These are phyloP conservation scores for Penicillium sp. DNA, from an alignment of 2,329 filamentous ascomycete species.

Conservation along the genomic window DNA sequence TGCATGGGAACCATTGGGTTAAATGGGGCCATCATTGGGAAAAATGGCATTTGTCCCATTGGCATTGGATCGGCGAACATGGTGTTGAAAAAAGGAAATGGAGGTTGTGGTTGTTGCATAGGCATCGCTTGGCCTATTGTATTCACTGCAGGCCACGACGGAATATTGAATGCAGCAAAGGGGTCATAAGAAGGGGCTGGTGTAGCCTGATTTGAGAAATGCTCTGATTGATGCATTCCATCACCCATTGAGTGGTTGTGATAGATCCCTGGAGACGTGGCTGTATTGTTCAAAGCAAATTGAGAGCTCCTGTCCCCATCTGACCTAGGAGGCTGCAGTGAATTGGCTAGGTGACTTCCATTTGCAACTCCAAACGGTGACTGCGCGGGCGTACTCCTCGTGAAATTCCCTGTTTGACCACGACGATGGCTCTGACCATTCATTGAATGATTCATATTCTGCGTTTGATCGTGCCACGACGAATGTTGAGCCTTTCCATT, in stretches of 20 bases:
- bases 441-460: background rate
- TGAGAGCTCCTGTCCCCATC: background rate
- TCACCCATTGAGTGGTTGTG: background rate
- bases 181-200: background rate
- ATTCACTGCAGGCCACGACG: constrained; percentile 1
- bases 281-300: no score
- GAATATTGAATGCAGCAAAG: constrained; percentile 6
- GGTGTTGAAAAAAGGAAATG: constrained; percentile 9
- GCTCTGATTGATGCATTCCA: background rate
- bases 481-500: background rate
- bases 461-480: background rate
- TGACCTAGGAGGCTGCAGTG: background rate
- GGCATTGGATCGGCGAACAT: constrained; percentile 2
- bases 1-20: constrained; percentile 10
- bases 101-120: background rate
- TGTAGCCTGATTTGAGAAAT: background rate
- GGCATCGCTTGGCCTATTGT: background rate
- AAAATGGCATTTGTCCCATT: constrained; percentile 3
- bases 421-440: background rate
- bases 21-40: constrained; percentile 11
- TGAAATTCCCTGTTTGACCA: background rate
- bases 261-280: background rate
- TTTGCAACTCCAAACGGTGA: background rate
- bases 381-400: background rate
- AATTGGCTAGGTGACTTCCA: background rate